Conservation (phyloP, 2,329 filamentous ascomycete genomes). For the Calonectria henricotiae region DNA sequence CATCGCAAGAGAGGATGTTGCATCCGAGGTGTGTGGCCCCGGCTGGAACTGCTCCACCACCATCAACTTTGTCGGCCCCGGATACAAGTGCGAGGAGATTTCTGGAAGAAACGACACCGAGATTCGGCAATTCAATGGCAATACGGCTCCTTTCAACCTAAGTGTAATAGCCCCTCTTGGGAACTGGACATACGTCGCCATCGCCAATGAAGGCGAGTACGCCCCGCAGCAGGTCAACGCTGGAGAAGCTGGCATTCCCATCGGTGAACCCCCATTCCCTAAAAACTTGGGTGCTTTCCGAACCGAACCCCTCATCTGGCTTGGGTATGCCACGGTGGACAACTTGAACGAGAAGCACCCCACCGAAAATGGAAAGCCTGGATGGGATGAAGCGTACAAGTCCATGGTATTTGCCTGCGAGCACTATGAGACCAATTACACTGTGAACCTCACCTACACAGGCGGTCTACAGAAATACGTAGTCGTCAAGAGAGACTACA, state of each 20-base stretch:
- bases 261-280: constrained; percentile 25
- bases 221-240: constrained; percentile 35
- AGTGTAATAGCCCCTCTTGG: constrained; percentile 36
- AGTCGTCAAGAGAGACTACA: constrained; percentile 32
- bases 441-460: constrained; percentile 41
- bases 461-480: constrained; percentile 41
- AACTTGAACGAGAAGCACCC: constrained; percentile 33
- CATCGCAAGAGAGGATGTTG: constrained; percentile 33
- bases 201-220: constrained; percentile 43
- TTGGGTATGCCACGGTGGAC: constrained; percentile 41
- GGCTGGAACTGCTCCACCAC: constrained; percentile 49
- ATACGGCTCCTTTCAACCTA: constrained; percentile 41
- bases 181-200: constrained; percentile 40
- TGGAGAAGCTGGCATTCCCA: constrained; percentile 13
- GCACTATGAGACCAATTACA: constrained; percentile 48
- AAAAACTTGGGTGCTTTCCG: constrained; percentile 41
- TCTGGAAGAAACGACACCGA: constrained; percentile 11
- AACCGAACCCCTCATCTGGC: constrained; percentile 45
- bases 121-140: constrained; percentile 35
- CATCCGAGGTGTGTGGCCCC: constrained; percentile 37
- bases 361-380: rapidly evolving
- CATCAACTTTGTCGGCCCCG: constrained; percentile 44
- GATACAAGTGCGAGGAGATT: constrained; percentile 47
- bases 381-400: constrained; percentile 43
- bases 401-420: constrained; percentile 44